Conservation (phyloP, 306 rosid genomes). For the Gillenia trifoliata region DNA sequence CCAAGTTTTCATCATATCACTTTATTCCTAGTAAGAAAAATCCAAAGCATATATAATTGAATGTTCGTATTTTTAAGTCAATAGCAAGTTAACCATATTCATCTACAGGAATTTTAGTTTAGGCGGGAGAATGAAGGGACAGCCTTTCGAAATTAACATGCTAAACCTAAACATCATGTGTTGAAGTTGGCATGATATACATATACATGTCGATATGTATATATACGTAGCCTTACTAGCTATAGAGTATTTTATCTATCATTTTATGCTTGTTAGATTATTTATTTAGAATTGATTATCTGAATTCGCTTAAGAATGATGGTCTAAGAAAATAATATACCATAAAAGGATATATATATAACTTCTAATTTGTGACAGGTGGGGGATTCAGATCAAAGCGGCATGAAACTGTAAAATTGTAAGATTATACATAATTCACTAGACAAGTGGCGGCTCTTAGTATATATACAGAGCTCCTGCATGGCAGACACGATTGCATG, state of each 20-base stretch:
- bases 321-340: not conserved
- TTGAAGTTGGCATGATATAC: not conserved
- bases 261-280: not conserved
- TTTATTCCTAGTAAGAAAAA: constrained; percentile 8
- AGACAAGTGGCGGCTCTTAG: not conserved
- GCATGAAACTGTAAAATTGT: not conserved
- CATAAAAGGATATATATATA: not conserved
- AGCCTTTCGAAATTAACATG: not conserved
- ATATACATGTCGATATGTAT: not conserved
- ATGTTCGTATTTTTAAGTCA: not conserved
- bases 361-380: not conserved
- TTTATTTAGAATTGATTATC: too few relatives aligned
- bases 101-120: not conserved
- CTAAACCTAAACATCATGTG: not conserved
- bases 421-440: not conserved
- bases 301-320: not conserved
- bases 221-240: not conserved
- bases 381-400: not conserved
- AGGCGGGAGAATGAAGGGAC: not conserved
- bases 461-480: not conserved
- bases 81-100: not conserved
- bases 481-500: not conserved
- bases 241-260: not conserved
- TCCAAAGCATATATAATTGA: not conserved
- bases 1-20: not conserved